phyloP scores from a whole-genome alignment of 139 green algal species.

The Spirogloea muscicola region DNA sequence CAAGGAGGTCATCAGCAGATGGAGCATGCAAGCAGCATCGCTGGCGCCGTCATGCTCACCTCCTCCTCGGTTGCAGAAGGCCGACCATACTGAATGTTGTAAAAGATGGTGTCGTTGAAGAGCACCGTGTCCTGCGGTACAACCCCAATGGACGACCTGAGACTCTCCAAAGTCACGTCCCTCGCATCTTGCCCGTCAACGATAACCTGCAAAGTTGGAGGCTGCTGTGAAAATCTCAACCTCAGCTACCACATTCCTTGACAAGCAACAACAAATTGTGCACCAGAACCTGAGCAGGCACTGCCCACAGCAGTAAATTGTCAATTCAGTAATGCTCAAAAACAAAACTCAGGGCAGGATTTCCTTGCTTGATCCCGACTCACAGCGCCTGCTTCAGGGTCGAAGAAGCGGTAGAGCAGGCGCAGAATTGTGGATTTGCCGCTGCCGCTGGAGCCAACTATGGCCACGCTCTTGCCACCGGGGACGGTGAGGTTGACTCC shows the following conservation, averaged over 20 bases:
- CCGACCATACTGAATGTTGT: slow-evolving; percentile 82
- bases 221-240: no score
- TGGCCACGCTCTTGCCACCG: slow-evolving; percentile 75
- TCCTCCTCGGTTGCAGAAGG: slow-evolving; percentile 37
- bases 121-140: slow-evolving; percentile 73
- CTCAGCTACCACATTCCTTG: no score
- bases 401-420: slow-evolving; percentile 74
- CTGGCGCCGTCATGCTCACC: no score
- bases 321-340: no score
- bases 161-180: slow-evolving; percentile 19
- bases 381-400: slow-evolving; percentile 66
- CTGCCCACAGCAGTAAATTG: no score
- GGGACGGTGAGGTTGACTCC: slow-evolving; percentile 66
- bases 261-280: no score
- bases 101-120: slow-evolving; percentile 87
- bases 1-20: no score
- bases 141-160: slow-evolving; percentile 71
- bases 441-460: slow-evolving; percentile 82
- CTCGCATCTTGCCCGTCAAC: slow-evolving; percentile 46
- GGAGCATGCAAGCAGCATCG: no score
- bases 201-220: no score
- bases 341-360: no score
- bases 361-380: no score
- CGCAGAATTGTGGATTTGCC: slow-evolving; percentile 52
- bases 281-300: no score